These are phyloP conservation scores for Russula abietina DNA, from an alignment of 768 basidiomycete genomes.

Conservation along the genomic window DNA sequence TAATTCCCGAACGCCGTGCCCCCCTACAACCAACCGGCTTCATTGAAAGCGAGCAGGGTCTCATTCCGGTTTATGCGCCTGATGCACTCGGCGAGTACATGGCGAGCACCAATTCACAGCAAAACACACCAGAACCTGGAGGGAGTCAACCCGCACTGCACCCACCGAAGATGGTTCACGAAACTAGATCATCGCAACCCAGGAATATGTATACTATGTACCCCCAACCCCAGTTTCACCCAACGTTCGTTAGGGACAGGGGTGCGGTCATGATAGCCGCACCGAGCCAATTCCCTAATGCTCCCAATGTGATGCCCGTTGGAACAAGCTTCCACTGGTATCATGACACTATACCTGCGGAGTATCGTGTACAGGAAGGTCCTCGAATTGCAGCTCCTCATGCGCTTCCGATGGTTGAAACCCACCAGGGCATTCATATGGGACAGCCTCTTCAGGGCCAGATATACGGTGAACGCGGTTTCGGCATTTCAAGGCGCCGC, in stretches of 20 bases:
- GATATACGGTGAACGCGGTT: conserved; percentile 7
- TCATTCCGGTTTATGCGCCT: conserved; percentile 59
- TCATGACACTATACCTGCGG: conserved; percentile 4
- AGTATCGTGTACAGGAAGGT: conserved; percentile 3
- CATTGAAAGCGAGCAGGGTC: conserved; percentile 64
- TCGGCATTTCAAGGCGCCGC: conserved; percentile 12
- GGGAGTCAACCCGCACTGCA: conserved; percentile 13
- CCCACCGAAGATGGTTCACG: conserved; percentile 8
- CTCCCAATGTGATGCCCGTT: conserved; percentile 2
- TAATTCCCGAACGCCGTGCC: conserved; percentile 27
- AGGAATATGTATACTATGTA: conserved; percentile 8
- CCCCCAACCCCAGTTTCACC: conserved; percentile 14
- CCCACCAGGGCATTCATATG: background rate
- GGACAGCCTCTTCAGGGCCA: conserved; percentile 8
- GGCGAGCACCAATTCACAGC: conserved; percentile 34
- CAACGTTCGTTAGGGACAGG: conserved; percentile 7
- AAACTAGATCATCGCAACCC: conserved; percentile 6
- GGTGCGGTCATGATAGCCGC: conserved; percentile 4
- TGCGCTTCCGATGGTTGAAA: background rate
- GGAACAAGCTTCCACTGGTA: conserved; percentile 17
- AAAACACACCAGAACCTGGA: conserved; percentile 30
- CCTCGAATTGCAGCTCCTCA: background rate
- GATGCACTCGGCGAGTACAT: conserved; percentile 69
- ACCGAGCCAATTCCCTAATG: background rate
- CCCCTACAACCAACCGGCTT: conserved; percentile 63